Base-by-base conservation (phyloP, 169 alveolate genomes). In the Hammondia hammondi region DNA sequence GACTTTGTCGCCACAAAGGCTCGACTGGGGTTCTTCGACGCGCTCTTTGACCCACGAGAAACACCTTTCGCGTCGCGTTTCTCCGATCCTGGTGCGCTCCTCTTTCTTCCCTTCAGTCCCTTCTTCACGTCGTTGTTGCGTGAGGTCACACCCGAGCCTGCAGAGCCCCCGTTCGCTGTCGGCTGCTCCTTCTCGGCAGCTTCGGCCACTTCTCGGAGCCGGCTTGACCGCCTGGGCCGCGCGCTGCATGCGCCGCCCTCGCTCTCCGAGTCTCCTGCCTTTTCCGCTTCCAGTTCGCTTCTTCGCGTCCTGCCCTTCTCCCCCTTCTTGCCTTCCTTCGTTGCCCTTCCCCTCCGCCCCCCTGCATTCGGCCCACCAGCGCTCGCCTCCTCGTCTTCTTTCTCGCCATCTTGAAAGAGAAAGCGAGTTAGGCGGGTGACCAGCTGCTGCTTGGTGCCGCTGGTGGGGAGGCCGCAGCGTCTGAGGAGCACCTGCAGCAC, bases 401-500 rank as follows among this genome's bases (percentile, higher is more conserved):
- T 35, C 90, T 82, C 70, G 14, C 14, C 90, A 0, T 82, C 90
- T 46, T 48, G 43, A 70, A 82, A 82, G 29, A 82, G 70, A 29
- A 43, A 35, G 5, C 90, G 57, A 17, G 71, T 9, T 6, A 82
- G 43, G 32, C 90, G 90, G 24, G 90, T 82, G 70, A 82, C 70
- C 37, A 82, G 72, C 71, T 82, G 90, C 37, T 82, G 90, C 90
- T 82, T 82, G 39, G 90, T 29, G 19, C 90, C 90, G 43, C 90
- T 82, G 39, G 90, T 82, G 24, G 90, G 90, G 9, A 82, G 72
- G 32, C 90, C 90, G 37, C 90, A 82, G 24, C 90, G 90, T 17
- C 70, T 21, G 24, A 92, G 81, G 12, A 92, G 88, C 48, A 37
- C 95, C 35, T 81, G 88, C 45, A 92, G 92, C 43, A 82, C 95